Evolutionary conservation across 2,329 filamentous ascomycete species (phyloP).

Genomic region (Canariomyces notabilis): DNA sequence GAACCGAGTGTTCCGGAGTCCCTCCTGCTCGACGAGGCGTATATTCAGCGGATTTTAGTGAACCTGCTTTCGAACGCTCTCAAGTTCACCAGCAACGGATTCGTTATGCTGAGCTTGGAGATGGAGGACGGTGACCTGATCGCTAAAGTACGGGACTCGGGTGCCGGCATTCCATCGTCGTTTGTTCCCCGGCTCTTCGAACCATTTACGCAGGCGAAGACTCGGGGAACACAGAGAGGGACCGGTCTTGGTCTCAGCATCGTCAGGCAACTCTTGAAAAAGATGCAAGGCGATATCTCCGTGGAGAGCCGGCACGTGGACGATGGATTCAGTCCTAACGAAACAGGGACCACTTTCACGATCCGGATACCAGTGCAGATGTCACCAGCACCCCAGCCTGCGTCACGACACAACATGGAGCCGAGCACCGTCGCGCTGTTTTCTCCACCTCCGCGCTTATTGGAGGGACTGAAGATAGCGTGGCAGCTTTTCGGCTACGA

Average conservation of each 20-base stretch:
- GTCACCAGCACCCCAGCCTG: neutral
- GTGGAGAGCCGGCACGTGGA: conserved; percentile 5
- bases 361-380: neutral
- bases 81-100: conserved; percentile 7
- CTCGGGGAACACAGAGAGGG: conserved; percentile 4
- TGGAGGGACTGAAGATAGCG: neutral
- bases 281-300: conserved; percentile 4
- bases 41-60: conserved; percentile 3
- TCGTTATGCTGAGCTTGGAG: conserved; percentile 7
- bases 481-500: conserved; percentile 7
- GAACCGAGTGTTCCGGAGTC: conserved; percentile 1
- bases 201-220: conserved; percentile 3
- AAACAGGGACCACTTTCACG: conserved; percentile 4
- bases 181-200: conserved; percentile 5
- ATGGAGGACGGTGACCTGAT: conserved; percentile 3
- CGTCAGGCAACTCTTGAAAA: conserved; percentile 2
- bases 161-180: conserved; percentile 3
- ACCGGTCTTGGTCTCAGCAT: conserved; percentile 5
- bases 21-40: conserved; percentile 6
- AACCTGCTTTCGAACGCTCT: conserved; percentile 6
- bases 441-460: neutral
- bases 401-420: neutral
- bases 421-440: conserved; percentile 1
- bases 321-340: conserved; percentile 1
- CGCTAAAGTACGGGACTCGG: conserved; percentile 3